Conservation (phyloP, 805 yeast species). For the Wickerhamomyces ciferrii region DNA sequence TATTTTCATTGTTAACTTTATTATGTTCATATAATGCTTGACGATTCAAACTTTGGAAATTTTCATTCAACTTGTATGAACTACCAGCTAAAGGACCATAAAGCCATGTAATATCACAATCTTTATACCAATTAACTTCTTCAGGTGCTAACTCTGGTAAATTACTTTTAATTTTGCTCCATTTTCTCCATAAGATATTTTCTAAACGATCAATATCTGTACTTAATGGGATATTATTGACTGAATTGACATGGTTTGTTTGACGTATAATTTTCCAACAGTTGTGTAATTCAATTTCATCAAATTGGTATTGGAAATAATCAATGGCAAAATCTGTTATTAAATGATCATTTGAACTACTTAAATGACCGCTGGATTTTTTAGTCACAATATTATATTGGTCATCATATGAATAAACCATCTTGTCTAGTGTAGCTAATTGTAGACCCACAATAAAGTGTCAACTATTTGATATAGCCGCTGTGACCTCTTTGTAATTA, state of each 20-base stretch:
- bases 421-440: background rate
- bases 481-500: no score
- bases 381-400: constrained; percentile 15
- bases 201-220: constrained; percentile 48
- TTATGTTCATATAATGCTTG: background rate
- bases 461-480: background rate
- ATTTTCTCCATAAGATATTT: constrained; percentile 91
- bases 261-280: constrained; percentile 37
- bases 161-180: constrained; percentile 76
- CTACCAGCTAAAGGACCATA: constrained; percentile 66
- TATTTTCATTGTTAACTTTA: background rate
- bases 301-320: constrained; percentile 32
- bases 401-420: constrained; percentile 21
- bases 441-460: background rate
- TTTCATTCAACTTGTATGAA: background rate
- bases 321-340: constrained; percentile 25
- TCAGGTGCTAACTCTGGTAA: constrained; percentile 68
- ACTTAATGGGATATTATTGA: constrained; percentile 26
- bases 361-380: constrained; percentile 5
- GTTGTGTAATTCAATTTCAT: constrained; percentile 29
- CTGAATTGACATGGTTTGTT: constrained; percentile 20
- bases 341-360: constrained; percentile 4
- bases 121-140: constrained; percentile 89
- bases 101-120: constrained; percentile 90
- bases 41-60: background rate